Evolutionary conservation across 2,329 filamentous ascomycete genomes (phyloP).

Genomic region (Gremmenia infestans): DNA sequence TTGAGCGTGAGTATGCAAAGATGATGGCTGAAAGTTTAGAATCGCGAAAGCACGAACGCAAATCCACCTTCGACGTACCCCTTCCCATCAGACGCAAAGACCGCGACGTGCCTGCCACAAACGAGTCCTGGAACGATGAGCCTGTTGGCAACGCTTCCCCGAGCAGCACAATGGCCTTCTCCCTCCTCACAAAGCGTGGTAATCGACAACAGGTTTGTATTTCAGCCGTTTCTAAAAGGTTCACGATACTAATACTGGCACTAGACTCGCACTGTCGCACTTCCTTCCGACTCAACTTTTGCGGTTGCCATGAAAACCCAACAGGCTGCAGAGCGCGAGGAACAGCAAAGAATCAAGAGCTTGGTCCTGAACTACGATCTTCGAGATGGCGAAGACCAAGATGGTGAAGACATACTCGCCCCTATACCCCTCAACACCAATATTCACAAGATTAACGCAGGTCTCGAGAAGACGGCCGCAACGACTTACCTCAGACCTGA

Average conservation of each 20-base stretch:
- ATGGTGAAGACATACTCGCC: conserved; percentile 57
- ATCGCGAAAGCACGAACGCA: conserved; percentile 92
- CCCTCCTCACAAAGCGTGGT: conserved; percentile 88
- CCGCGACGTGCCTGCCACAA: conserved; percentile 48
- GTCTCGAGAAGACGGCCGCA: conserved; percentile 48
- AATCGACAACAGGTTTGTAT: conserved; percentile 80
- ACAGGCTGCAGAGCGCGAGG: conserved; percentile 89
- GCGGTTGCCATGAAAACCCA: conserved; percentile 94
- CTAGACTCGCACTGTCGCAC: conserved; percentile 83
- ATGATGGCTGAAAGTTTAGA: conserved; percentile 98
- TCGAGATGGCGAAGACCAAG: conserved; percentile 72
- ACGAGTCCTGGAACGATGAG: conserved; percentile 37
- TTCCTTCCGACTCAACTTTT: conserved; percentile 88
- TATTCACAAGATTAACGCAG: conserved; percentile 51
- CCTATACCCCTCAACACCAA: conserved; percentile 43
- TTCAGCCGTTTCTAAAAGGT: background rate
- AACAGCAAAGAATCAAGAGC: conserved; percentile 98
- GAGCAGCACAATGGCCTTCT: conserved; percentile 84
- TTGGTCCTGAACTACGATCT: conserved; percentile 95
- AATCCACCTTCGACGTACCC: conserved; percentile 92
- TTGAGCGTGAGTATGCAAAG: conserved; percentile 95
- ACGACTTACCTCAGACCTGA: conserved; percentile 29
- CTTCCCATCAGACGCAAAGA: conserved; percentile 76
- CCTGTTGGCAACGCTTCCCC: conserved; percentile 32
- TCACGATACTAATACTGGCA: conserved; percentile 7